Evolutionary conservation across 1,139 yeast genomes (phyloP), one percentile per base, ranked within the genome.

Genomic region (Nakaseomyces nivariensis): DNA sequence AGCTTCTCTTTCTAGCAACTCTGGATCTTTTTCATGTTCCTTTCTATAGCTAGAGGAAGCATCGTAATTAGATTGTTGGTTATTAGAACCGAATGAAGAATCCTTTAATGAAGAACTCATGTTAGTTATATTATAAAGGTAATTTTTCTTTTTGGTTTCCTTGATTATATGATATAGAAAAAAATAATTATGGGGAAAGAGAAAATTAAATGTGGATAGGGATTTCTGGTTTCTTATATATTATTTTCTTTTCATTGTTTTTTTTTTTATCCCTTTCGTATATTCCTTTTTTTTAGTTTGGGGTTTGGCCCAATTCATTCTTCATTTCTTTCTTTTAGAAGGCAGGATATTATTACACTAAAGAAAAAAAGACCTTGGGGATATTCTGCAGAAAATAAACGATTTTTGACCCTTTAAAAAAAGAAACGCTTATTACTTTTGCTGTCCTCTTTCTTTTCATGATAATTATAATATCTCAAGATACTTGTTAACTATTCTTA

Each of bases 21-120:
- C 46, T 25, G 42, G 42, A 24, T 38, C 42, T 13, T 25, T 24
- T 9, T 38, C 42, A 11, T 36, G 38, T 17, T 17, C 38, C 11
- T 13, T 17, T 17, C 25, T 36, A 17, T 36, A 17, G 25, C 38
- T 36, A 36, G 24, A 36, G 10, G 38, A 13, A 36, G 9, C 38
- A 17, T 36, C 25, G 10, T 36, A 13, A 25, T 36, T 36, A 17
- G 36, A 33, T 33, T 33, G 36, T 33, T 33, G 36, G 13, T 36
- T 13, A 36, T 36, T 36, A 36, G 38, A 36, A 13, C 25, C 38
- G 36, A 33, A 7, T n/a, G 38, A 32, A 37, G 38, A 43, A 25
- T 47, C 47, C 47, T 43, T 36, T 44, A 26, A 34, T 34, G 38
- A 36, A 43, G 22, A 31, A 31, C n/a, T 36, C 38, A 13, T 36